phyloP scores from a whole-genome alignment of 1,284 basidiomycete species.

The Cryptococcus floricola region DNA sequence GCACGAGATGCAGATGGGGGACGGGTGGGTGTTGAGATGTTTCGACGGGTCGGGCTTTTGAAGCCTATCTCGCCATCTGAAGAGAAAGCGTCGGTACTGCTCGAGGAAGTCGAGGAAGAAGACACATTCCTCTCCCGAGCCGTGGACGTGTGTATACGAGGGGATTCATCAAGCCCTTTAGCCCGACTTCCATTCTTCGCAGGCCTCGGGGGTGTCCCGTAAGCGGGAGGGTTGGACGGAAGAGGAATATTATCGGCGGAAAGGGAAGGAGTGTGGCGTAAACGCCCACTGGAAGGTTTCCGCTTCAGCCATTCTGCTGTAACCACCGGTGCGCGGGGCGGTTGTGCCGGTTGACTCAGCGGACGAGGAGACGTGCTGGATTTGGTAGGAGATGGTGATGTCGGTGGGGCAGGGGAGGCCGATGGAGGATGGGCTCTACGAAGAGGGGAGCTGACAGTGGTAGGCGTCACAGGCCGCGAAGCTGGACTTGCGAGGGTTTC shows the following conservation, averaged over 20 bases:
- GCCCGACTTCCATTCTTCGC: neutral
- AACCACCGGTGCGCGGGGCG: slow-evolving; percentile 4
- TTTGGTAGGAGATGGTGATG: neutral
- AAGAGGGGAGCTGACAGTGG: too few relatives aligned
- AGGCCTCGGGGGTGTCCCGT: neutral
- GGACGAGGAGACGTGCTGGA: neutral
- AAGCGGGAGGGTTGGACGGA: neutral
- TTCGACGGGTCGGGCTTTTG: neutral
- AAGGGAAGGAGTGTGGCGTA: slow-evolving; percentile 6
- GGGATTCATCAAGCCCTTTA: slow-evolving; percentile 9
- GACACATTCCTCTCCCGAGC: neutral
- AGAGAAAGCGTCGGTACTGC: slow-evolving; percentile 4
- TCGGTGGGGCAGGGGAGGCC: neutral
- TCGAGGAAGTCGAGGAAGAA: slow-evolving; percentile 5
- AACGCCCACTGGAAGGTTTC: slow-evolving; percentile 13
- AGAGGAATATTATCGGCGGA: slow-evolving; percentile 3
- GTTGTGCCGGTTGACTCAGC: neutral
- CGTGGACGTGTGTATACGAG: neutral
- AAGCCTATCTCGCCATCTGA: slow-evolving; percentile 8
- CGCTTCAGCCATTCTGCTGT: slow-evolving; percentile 26
- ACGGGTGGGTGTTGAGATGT: slow-evolving; percentile 9
- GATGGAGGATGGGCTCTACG: neutral
- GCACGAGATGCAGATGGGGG: neutral
- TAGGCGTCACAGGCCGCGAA: neutral
- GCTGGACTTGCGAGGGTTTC: slow-evolving; percentile 9